Evolutionary conservation across 2,329 filamentous ascomycete genomes (phyloP).

Genomic region (Sporothrix variecibatus): DNA sequence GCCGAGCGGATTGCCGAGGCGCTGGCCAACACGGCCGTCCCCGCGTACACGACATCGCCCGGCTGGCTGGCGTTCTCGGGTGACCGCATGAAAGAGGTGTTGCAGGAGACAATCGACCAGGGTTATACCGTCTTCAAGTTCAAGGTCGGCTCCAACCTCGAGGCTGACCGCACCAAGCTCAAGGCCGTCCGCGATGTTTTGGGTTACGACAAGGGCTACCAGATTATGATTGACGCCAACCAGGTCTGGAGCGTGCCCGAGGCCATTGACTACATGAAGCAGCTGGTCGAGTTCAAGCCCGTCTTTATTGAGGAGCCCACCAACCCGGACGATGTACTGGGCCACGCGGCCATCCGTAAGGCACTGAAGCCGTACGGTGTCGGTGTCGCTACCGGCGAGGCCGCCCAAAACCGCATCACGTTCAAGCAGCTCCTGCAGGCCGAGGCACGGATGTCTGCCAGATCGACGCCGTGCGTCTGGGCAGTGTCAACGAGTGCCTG

Average conservation of each 20-base stretch:
- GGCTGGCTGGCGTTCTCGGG: constrained; percentile 91
- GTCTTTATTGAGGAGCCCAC: constrained; percentile 97
- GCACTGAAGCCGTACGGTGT: constrained; percentile 74
- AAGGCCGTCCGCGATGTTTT: constrained; percentile 65
- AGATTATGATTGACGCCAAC: constrained; percentile 92
- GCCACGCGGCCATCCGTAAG: constrained; percentile 81
- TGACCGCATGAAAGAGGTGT: constrained; percentile 76
- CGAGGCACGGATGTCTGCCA: constrained; percentile 86
- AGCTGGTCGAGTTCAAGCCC: constrained; percentile 79
- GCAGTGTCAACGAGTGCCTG: constrained; percentile 87
- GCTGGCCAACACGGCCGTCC: constrained; percentile 72
- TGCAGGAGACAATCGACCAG: constrained; percentile 73
- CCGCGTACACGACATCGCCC: constrained; percentile 86
- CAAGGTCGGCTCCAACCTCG: constrained; percentile 79
- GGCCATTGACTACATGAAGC: constrained; percentile 82
- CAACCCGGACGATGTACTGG: constrained; percentile 83
- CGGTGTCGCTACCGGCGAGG: constrained; percentile 87
- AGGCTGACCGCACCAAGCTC: constrained; percentile 70
- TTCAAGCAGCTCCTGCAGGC: constrained; percentile 87
- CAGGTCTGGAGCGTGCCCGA: constrained; percentile 91
- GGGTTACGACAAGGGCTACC: constrained; percentile 67
- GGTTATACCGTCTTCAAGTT: constrained; percentile 89
- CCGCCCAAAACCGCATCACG: constrained; percentile 92
- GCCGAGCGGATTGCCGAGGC: constrained; percentile 71
- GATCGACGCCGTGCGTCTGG: constrained; percentile 85